Percentiles rank a stretch among this genome's conserved stretches.
Conservation (phyloP, 495 filamentous ascomycete species). For the Trichocladium antarcticum region DNA sequence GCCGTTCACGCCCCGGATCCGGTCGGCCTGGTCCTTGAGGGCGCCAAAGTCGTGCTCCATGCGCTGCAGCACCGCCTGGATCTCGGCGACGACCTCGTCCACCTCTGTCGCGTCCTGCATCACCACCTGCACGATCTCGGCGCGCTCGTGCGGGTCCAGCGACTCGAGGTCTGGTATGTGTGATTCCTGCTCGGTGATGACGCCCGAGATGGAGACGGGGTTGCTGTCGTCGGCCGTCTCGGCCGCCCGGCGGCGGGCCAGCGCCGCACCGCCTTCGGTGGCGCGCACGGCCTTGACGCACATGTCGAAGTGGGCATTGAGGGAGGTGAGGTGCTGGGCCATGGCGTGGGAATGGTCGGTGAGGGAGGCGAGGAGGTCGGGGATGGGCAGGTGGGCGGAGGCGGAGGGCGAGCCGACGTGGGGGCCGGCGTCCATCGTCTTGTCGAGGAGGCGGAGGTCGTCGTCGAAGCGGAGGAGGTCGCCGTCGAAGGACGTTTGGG, state of each 20-base stretch:
- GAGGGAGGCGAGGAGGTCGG: constrained; percentile 57
- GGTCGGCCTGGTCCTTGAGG: constrained; percentile 45
- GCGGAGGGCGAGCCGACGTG: constrained; percentile 27
- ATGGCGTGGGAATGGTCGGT: constrained; percentile 73
- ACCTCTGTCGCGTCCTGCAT: constrained; percentile 75
- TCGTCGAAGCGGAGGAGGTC: constrained; percentile 54
- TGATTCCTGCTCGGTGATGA: constrained; percentile 47
- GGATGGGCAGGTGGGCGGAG: constrained; percentile 44
- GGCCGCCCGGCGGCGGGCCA: constrained; percentile 45
- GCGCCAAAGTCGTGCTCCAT: constrained; percentile 61
- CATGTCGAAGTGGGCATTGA: constrained; percentile 88
- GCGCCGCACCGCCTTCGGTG: constrained; percentile 80
- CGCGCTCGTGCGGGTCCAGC: constrained; percentile 62
- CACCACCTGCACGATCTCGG: constrained; percentile 74
- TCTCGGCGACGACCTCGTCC: constrained; percentile 78
- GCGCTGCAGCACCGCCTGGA: constrained; percentile 59
- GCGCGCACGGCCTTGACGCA: constrained; percentile 87
- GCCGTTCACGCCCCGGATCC: constrained; percentile 39
- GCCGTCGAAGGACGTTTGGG: constrained; percentile 48
- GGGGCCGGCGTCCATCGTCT: constrained; percentile 27
- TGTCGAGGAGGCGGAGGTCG: constrained; percentile 42
- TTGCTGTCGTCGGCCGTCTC: constrained; percentile 48
- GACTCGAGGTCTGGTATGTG: constrained; percentile 53
- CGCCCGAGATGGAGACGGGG: constrained; percentile 47
- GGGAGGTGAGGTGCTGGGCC: constrained; percentile 66